Base-by-base conservation (phyloP, 345 rosid species). In the Tarenaya hassleriana region DNA sequence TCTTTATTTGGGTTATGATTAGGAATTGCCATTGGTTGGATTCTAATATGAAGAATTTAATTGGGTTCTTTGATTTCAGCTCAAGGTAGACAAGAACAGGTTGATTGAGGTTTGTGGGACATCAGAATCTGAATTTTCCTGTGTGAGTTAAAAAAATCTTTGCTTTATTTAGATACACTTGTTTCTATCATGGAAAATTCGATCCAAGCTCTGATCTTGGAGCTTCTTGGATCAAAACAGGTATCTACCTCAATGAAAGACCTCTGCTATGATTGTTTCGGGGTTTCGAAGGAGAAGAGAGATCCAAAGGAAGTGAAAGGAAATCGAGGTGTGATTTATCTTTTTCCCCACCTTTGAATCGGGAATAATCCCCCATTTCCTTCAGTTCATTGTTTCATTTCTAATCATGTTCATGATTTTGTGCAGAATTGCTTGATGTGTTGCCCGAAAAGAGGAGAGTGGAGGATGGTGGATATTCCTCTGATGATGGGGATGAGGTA, bases 61-160 rank as follows among this genome's bases (percentile, higher is more conserved):
- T 21, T 52, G 7, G 40, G 41, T 14, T 27, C 20, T 55, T 48
- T 10, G 4, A 47, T 40, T 71, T 51, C 88, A 92, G 97, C 91
- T 92, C 11, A 92, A 81, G 77, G 63, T 83, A 20, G 98, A 92
- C 64, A 92, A 83, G 62, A 52, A 64, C 42, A 88, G 74, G 76
- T 47, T 92, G 77, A 88, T 85, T 34, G 97, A 92, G 53, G 86
- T 83, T 47, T 88, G 97, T 50, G 98, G 98, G 27, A 78, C 91
- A 31, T 79, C 96, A 42, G 95, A 88, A 69, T 56, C 87, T 18
- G 97, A 88, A 63, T 92, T 92, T 67, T 67, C 81, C 56, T 67
- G 73, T 56, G 96, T 88, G 74, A 80, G 98, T 59, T 33, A 33
- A 11, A 19, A 16, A 11, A 19, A 16, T 18, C 14, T 49, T 40